Percentiles rank a stretch among this genome's conserved stretches.
Conservation (phyloP, 768 basidiomycete species). For the Tephrocybe sp. region DNA sequence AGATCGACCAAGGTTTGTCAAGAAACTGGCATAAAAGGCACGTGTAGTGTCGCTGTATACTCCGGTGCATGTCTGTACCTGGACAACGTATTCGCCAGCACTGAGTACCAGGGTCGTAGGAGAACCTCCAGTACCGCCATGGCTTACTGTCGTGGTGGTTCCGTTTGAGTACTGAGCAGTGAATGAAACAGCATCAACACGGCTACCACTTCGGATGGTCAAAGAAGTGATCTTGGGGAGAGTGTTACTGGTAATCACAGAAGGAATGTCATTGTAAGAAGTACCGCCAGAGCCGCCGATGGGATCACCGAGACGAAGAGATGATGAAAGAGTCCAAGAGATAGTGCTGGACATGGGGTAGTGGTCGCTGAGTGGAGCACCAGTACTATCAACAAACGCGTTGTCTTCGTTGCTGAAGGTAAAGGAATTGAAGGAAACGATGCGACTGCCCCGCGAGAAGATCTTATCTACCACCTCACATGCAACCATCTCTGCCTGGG, state of each 20-base stretch:
- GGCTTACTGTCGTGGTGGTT: conserved; percentile 18
- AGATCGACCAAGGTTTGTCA: conserved; percentile 27
- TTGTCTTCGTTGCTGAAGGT: conserved; percentile 30
- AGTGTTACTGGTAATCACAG: conserved; percentile 13
- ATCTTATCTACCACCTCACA: conserved; percentile 40
- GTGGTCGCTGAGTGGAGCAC: conserved; percentile 32
- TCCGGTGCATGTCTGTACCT: conserved; percentile 25
- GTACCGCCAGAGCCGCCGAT: conserved; percentile 31
- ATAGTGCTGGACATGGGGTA: conserved; percentile 28
- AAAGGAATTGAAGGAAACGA: conserved; percentile 20
- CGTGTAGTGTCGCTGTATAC: conserved; percentile 24
- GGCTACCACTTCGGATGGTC: conserved; percentile 27
- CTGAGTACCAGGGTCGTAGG: conserved; percentile 24
- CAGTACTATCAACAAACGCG: conserved; percentile 27
- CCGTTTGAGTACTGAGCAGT: conserved; percentile 19
- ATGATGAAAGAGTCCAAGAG: conserved; percentile 27
- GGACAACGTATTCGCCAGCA: conserved; percentile 21
- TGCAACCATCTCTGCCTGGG: conserved; percentile 22
- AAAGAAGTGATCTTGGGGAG: conserved; percentile 26
- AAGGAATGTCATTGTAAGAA: conserved; percentile 29
- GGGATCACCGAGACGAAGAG: conserved; percentile 28
- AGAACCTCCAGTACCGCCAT: conserved; percentile 33
- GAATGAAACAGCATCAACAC: conserved; percentile 31
- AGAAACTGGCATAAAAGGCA: conserved; percentile 28
- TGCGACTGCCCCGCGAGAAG: conserved; percentile 24